These are phyloP conservation scores for Diutina pseudorugosa DNA, from an alignment of 1,139 yeast species.

Conservation along the genomic window DNA sequence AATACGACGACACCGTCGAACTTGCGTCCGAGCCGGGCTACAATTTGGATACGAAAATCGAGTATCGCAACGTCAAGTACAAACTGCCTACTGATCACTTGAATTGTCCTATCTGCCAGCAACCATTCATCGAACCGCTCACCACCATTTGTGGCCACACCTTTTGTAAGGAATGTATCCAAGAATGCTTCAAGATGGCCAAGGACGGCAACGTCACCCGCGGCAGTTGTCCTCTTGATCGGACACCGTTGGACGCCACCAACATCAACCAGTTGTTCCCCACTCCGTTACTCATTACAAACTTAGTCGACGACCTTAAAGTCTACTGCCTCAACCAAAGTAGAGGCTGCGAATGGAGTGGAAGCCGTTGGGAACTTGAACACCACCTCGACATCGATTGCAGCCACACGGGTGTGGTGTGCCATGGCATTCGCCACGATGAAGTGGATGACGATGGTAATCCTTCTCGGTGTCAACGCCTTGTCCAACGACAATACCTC, in stretches of 20 bases:
- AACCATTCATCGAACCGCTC: slow-evolving; percentile 41
- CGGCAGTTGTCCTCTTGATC: slow-evolving; percentile 51
- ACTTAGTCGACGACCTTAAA: slow-evolving; percentile 47
- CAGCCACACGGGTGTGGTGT: slow-evolving; percentile 36
- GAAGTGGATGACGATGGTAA: slow-evolving; percentile 4
- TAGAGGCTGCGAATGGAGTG: slow-evolving; percentile 49
- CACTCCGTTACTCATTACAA: slow-evolving; percentile 49
- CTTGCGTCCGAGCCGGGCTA: background rate
- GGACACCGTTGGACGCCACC: slow-evolving; percentile 33
- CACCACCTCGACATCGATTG: slow-evolving; percentile 41
- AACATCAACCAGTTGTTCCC: slow-evolving; percentile 38
- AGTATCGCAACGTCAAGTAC: slow-evolving; percentile 22
- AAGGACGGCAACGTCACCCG: slow-evolving; percentile 8
- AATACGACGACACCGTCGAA: background rate
- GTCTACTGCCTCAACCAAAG: slow-evolving; percentile 42
- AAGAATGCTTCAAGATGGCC: slow-evolving; percentile 31
- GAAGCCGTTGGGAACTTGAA: slow-evolving; percentile 48
- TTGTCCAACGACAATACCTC: slow-evolving; percentile 15
- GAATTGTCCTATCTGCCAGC: slow-evolving; percentile 46
- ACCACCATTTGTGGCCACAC: slow-evolving; percentile 53
- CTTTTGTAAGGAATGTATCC: slow-evolving; percentile 40
- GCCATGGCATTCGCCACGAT: slow-evolving; percentile 18
- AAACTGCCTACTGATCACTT: slow-evolving; percentile 37
- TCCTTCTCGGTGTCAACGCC: slow-evolving; percentile 9
- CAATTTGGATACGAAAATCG: slow-evolving; percentile 8